Percentiles rank a stretch among this genome's conserved stretches.
Conservation (phyloP, 2,329 filamentous ascomycete species). For the Fusarium staphyleae region DNA sequence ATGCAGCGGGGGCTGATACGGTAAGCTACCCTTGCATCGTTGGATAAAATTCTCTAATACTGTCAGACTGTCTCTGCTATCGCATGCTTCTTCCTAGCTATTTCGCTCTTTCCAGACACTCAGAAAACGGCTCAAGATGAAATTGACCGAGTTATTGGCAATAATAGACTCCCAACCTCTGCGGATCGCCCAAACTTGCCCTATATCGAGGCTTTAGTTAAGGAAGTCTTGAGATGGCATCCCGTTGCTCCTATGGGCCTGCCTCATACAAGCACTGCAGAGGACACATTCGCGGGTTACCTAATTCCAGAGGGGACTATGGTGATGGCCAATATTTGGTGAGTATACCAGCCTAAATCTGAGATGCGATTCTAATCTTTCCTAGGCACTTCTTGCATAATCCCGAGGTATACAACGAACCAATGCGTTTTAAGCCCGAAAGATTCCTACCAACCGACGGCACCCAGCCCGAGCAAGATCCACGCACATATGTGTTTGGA, state of each 20-base stretch:
- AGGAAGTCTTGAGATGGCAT: constrained; percentile 42
- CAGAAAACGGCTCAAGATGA: constrained; percentile 29
- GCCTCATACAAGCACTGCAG: constrained; percentile 46
- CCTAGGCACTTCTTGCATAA: constrained; percentile 29
- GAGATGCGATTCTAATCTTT: too few species aligned
- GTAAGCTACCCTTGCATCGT: too few species aligned
- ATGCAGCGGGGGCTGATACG: constrained; percentile 33
- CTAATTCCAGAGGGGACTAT: constrained; percentile 35
- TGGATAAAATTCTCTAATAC: rapidly evolving
- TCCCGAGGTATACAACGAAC: constrained; percentile 24
- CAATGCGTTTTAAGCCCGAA: constrained; percentile 25
- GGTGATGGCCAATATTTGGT: constrained; percentile 34
- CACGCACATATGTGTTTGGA: constrained; percentile 41
- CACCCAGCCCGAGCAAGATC: constrained; percentile 38
- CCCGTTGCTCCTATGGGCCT: constrained; percentile 47
- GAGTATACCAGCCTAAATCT: not conserved
- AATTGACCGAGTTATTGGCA: constrained; percentile 38
- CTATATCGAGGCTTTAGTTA: constrained; percentile 41
- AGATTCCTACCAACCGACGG: constrained; percentile 26
- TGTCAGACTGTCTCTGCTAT: constrained; percentile 27
- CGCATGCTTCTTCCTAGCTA: constrained; percentile 28
- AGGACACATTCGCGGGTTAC: constrained; percentile 34
- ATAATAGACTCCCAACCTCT: constrained; percentile 33
- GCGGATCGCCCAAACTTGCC: constrained; percentile 37
- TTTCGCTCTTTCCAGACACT: constrained; percentile 19